phyloP scores from a whole-genome alignment of 2,329 filamentous ascomycete species.

The Epicoccum sorghinum region DNA sequence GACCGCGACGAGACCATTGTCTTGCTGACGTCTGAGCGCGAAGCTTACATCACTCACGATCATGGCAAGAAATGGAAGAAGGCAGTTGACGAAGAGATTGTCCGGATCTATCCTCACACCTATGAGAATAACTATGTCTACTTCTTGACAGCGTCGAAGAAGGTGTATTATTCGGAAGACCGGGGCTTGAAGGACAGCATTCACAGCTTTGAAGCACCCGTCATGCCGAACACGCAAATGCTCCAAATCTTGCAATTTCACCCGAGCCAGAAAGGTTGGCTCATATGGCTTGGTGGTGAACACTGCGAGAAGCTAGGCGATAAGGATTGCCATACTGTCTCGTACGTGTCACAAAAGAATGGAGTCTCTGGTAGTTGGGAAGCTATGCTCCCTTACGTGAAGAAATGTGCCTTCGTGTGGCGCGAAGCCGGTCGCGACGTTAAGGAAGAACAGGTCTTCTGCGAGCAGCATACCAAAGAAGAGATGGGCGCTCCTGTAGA shows the following conservation, averaged over 20 bases:
- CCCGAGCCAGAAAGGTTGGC: conserved; percentile 78
- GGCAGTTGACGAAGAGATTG: conserved; percentile 72
- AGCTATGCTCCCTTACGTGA: conserved; percentile 73
- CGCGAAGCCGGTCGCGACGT: conserved; percentile 59
- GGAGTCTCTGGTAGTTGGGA: conserved; percentile 72
- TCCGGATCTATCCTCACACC: conserved; percentile 74
- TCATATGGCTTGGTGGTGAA: conserved; percentile 82
- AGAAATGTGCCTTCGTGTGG: conserved; percentile 88
- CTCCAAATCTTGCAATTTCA: conserved; percentile 76
- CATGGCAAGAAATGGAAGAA: conserved; percentile 89
- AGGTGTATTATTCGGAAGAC: conserved; percentile 81
- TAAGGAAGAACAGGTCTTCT: conserved; percentile 68
- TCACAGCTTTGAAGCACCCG: conserved; percentile 73
- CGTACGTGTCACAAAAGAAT: conserved; percentile 78
- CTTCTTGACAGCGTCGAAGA: conserved; percentile 74
- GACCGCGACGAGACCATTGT: conserved; percentile 75
- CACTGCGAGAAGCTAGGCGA: conserved; percentile 66
- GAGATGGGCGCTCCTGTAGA: conserved; percentile 68
- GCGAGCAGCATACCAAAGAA: conserved; percentile 67
- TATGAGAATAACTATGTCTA: conserved; percentile 86
- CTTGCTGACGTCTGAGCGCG: conserved; percentile 62
- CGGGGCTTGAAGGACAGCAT: conserved; percentile 69
- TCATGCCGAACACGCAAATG: conserved; percentile 58
- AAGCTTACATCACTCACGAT: conserved; percentile 77
- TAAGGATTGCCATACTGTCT: conserved; percentile 70